Percentiles rank a stretch among this genome's conserved stretches.
Evolutionary conservation across 768 basidiomycete genomes (phyloP).

Genomic region (Collybiopsis confluens): DNA sequence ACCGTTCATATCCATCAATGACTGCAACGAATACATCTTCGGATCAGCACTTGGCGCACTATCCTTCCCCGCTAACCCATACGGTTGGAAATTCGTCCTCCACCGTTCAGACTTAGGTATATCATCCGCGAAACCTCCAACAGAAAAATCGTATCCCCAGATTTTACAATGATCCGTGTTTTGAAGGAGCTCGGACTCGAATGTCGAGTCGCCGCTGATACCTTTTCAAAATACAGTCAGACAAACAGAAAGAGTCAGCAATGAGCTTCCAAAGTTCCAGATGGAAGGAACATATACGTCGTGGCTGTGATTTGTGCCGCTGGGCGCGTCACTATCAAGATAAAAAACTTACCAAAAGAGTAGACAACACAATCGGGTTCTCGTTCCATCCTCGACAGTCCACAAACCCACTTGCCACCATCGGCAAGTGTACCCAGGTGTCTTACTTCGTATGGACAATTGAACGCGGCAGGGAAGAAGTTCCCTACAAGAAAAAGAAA

Average conservation of each 20-base stretch:
- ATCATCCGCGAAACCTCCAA: slow-evolving; percentile 40
- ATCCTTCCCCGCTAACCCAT: slow-evolving; percentile 40
- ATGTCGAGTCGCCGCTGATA: slow-evolving; percentile 60
- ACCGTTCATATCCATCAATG: slow-evolving; percentile 64
- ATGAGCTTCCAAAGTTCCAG: no score
- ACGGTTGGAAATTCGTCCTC: slow-evolving; percentile 39
- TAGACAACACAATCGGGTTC: slow-evolving; percentile 59
- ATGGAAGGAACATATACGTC: no score
- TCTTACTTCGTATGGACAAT: slow-evolving; percentile 46
- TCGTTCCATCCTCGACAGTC: slow-evolving; percentile 47
- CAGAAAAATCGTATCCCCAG: slow-evolving; percentile 57
- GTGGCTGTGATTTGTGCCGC: no score
- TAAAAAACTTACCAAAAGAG: slow-evolving; percentile 52
- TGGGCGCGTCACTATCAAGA: no score
- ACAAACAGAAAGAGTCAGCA: no score
- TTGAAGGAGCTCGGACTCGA: slow-evolving; percentile 54
- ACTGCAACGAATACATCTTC: slow-evolving; percentile 60
- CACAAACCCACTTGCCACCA: slow-evolving; percentile 72
- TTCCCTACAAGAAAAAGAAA: slow-evolving; percentile 25
- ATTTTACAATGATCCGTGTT: slow-evolving; percentile 49
- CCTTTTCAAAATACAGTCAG: slow-evolving; percentile 21
- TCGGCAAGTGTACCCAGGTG: slow-evolving; percentile 54
- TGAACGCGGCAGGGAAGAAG: slow-evolving; percentile 48
- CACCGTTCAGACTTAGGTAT: slow-evolving; percentile 24
- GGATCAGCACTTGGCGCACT: slow-evolving; percentile 26